Evolutionary conservation across 257 asterid species (phyloP), one percentile per base, ranked within the genome.

Genomic region (Primulina huaijiensis): DNA sequence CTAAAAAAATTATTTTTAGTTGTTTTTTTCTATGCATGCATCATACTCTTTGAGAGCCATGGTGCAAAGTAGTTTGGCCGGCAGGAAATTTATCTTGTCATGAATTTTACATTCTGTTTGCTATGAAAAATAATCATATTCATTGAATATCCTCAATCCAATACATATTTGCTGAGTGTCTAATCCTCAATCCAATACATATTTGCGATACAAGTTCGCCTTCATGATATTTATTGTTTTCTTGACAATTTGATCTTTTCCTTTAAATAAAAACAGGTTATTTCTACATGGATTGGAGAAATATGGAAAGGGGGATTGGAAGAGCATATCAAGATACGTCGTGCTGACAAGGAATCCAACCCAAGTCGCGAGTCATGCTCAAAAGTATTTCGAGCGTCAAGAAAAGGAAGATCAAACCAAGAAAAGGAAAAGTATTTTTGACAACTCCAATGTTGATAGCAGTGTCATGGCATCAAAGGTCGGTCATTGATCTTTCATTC

Each of bases 251-350:
- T n/a, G 34, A 27, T n/a, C 58, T n/a, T 55, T 4, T n/a, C 14
- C 4, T 34, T 30, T 2, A 43, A 37, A n/a, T 40, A 11, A 57
- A 55, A 61, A 31, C 77, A 85, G 87, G 73, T 10, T 60, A 16
- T 85, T 85, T 82, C 81, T 85, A n/a, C 7, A 38, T 5, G 90
- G 90, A 29, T 27, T 85, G 77, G 84, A 85, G 8, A 74, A 76
- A 38, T 85, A 80, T 46, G 90, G 90, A 0, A 82, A 74, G 60
- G 90, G 90, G 3, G 90, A 85, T 17, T 85, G 90, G 90, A 85
- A 82, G 65, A 85, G 87, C 77, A 85, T 85, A 6, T 78, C 90
- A 7, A 73, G 87, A 38, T 75, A 80, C 34, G 62, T 67, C 12
- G 90, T 85, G 25, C 61, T 60, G 1, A 76, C 87, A 5, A 78